Base-by-base conservation (phyloP, 2,329 filamentous ascomycete species). In the Diaporthe sp. region DNA sequence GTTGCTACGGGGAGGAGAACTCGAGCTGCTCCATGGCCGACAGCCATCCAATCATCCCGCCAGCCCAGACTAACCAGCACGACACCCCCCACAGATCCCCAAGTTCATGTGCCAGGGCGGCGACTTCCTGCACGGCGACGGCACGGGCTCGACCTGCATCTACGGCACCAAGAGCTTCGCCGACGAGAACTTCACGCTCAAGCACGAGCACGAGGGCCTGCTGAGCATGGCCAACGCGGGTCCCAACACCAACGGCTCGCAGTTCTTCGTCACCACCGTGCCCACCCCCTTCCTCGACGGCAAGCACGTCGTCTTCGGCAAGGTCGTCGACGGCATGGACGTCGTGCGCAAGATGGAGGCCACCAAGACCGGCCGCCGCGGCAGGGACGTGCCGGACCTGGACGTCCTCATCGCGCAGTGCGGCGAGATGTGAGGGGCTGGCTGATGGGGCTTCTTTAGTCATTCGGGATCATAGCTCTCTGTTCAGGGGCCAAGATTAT, bases 21-120 rank as follows among this genome's bases (percentile, higher is more conserved):
- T 13, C 2, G 15, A n/a, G 25, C 39, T n/a, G n/a, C n/a, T n/a
- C n/a, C n/a, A n/a, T n/a, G n/a, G n/a, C n/a, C n/a, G n/a, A n/a
- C n/a, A n/a, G n/a, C n/a, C n/a, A n/a, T n/a, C n/a, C n/a, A n/a
- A n/a, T n/a, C n/a, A n/a, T n/a, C n/a, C n/a, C n/a, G n/a, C 12
- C 19, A 28, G 61, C 55, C 68, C 5, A 55, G 10, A 28, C 34
- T 51, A 71, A 49, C 25, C 42, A 61, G 7, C 9, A 58, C 4
- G 3, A n/a, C 15, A 7, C 7, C 6, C 4, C 9, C 9, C 42
- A 39, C 71, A 97, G 95, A 98, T 98, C 84, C 94, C 94, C 85
- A 94, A 94, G 81, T 98, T 98, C 87, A 98, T 98, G 96, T 94
- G 97, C 81, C 97, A 99, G 84, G 96, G 96, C 61, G 97, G 97